Conservation (phyloP, 2,329 filamentous ascomycete genomes). For the Fusarium staphyleae region DNA sequence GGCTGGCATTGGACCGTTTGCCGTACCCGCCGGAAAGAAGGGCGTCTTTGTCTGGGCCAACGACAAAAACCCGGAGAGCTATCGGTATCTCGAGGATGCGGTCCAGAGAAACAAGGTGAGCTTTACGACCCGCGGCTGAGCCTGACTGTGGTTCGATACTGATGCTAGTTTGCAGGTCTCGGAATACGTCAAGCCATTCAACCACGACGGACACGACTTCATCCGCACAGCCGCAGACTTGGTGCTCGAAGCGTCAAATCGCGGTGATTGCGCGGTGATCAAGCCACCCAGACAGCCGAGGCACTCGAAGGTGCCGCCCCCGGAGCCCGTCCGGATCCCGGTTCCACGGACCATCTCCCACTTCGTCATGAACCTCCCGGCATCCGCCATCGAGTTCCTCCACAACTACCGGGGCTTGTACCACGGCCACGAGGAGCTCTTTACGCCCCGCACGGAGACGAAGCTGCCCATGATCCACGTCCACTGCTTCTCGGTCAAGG, state of each 20-base stretch:
- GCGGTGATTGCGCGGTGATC: conserved; percentile 63
- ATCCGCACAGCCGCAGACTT: conserved; percentile 73
- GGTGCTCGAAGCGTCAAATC: conserved; percentile 59
- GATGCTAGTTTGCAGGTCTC: conserved; percentile 53
- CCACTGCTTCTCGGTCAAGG: conserved; percentile 92
- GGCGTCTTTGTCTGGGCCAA: conserved; percentile 95
- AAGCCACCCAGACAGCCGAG: conserved; percentile 50
- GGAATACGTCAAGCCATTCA: conserved; percentile 78
- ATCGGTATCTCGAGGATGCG: conserved; percentile 72
- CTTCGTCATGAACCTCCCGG: conserved; percentile 98
- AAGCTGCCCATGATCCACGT: conserved; percentile 85
- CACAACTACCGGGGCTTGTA: conserved; percentile 74
- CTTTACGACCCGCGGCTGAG: background rate
- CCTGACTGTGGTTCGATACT: conserved; percentile 6
- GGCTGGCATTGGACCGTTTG: conserved; percentile 96
- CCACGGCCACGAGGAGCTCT: conserved; percentile 70
- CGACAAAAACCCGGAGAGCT: conserved; percentile 93
- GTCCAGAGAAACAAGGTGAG: conserved; percentile 80
- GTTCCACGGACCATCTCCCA: conserved; percentile 84
- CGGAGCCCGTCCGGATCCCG: conserved; percentile 51
- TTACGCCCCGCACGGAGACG: conserved; percentile 63
- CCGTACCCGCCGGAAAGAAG: conserved; percentile 87
- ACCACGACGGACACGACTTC: conserved; percentile 82
- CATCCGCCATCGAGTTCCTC: conserved; percentile 85
- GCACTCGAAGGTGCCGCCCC: conserved; percentile 48